Evolutionary conservation across 208 protist species (phyloP).

Genomic region (Hexamita inflata): DNA sequence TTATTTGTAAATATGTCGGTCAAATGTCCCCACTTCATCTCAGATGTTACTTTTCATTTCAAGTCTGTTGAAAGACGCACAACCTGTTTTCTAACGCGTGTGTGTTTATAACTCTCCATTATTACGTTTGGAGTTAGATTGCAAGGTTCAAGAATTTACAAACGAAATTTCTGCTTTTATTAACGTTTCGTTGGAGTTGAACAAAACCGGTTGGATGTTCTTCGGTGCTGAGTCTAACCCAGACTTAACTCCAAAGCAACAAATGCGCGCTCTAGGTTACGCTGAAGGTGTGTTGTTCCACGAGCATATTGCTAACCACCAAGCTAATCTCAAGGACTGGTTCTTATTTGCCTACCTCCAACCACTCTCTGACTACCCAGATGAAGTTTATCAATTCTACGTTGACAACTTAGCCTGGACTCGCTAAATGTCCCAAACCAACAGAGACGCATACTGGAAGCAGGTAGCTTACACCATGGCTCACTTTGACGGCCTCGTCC

Average conservation of each 20-base stretch:
- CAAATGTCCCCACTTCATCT: too few species aligned
- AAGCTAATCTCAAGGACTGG: conserved; percentile 15
- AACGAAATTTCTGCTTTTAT: too few species aligned
- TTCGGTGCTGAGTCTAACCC: background rate
- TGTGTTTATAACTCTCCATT: too few species aligned
- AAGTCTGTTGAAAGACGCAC: too few species aligned
- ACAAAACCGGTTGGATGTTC: conserved; percentile 11
- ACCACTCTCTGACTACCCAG: background rate
- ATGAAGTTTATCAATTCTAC: background rate
- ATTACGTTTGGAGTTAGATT: too few species aligned
- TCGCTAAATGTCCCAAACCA: background rate
- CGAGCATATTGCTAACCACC: background rate
- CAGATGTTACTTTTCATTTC: too few species aligned
- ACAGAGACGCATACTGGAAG: background rate
- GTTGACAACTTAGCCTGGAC: conserved; percentile 6
- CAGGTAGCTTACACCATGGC: background rate
- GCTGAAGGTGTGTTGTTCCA: conserved; percentile 16
- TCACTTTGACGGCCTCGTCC: conserved; percentile 20
- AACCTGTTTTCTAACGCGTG: too few species aligned
- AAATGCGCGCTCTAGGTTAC: background rate
- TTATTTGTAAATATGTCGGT: too few species aligned
- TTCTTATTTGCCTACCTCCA: conserved; percentile 11
- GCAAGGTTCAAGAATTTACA: too few species aligned
- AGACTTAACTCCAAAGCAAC: background rate
- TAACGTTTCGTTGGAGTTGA: background rate